Conservation (phyloP, 108 stramenopile species). For the Bacterosira constricta region DNA sequence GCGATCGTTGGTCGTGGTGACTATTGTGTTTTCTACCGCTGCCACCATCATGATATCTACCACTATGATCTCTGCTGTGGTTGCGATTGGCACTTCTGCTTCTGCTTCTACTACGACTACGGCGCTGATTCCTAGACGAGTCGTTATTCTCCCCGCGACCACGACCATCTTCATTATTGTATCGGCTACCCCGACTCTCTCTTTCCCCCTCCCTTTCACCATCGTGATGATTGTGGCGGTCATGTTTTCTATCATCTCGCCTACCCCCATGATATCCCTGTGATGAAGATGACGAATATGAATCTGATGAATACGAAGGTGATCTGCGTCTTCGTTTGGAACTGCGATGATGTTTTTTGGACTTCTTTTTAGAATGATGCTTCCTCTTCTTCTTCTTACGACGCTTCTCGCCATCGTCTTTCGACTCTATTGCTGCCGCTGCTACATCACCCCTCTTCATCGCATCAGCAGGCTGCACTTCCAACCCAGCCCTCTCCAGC, state of each 20-base stretch:
- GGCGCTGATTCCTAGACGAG: neutral
- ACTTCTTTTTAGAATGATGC: neutral
- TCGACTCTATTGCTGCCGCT: neutral
- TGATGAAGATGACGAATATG: no score
- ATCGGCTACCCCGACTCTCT: conserved; percentile 2
- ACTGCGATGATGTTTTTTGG: neutral
- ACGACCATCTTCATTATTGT: conserved; percentile 7
- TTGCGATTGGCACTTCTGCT: neutral
- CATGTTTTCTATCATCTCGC: neutral
- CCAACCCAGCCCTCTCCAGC: conserved; percentile 63
- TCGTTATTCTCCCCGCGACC: conserved; percentile 7
- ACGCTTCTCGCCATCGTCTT: conserved; percentile 1
- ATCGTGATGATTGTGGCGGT: neutral
- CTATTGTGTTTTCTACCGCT: neutral
- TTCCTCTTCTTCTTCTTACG: neutral
- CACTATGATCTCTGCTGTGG: neutral
- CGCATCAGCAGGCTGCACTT: neutral
- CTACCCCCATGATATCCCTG: conserved; percentile 9
- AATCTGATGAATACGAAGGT: no score
- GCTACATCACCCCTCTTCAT: conserved; percentile 18
- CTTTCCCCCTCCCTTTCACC: conserved; percentile 3
- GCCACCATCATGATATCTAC: neutral
- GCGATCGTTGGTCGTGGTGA: neutral
- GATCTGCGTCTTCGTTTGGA: conserved; percentile 25
- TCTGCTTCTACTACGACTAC: conserved; percentile 5